Evolutionary conservation across 1,284 basidiomycete genomes (phyloP).

Genomic region (Tetrapyrgos nigripes): DNA sequence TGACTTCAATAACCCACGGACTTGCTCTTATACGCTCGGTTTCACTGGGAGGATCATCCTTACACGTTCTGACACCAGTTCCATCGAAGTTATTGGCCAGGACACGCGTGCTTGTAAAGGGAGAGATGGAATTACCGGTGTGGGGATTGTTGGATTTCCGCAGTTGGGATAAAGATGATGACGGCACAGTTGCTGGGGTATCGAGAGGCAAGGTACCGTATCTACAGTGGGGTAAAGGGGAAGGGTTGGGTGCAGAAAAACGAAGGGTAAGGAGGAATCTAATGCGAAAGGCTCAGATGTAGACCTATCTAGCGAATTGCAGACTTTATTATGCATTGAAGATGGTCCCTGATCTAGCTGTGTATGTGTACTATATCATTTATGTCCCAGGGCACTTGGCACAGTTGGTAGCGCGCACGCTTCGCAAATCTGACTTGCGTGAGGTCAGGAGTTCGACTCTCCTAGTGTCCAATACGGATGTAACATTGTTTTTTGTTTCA

Average conservation of each 20-base stretch:
- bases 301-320: slow-evolving; percentile 12
- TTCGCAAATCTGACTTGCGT: slow-evolving; percentile 10
- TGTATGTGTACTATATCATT: too few relatives aligned
- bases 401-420: slow-evolving; percentile 18
- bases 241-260: slow-evolving; percentile 72
- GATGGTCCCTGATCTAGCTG: too few relatives aligned
- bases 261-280: slow-evolving; percentile 85
- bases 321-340: slow-evolving; percentile 30
- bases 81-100: slow-evolving; percentile 51
- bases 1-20: slow-evolving; percentile 67
- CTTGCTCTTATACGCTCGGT: slow-evolving; percentile 78
- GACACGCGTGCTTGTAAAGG: slow-evolving; percentile 72
- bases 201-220: slow-evolving; percentile 77
- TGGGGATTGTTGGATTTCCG: slow-evolving; percentile 88
- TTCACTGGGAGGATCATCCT: slow-evolving; percentile 39
- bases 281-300: slow-evolving; percentile 83
- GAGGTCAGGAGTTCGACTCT: slow-evolving; percentile 15
- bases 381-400: slow-evolving; percentile 8
- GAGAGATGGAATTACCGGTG: slow-evolving; percentile 87
- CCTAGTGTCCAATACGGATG: slow-evolving; percentile 15
- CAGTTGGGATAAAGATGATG: slow-evolving; percentile 36
- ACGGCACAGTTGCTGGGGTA: slow-evolving; percentile 53
- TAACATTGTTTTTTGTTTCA: neutral
- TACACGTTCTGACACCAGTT: slow-evolving; percentile 83
- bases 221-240: slow-evolving; percentile 78